A percentile compares a stretch with the other conserved stretches of the same genome.
Evolutionary conservation across 352 stramenopile species (phyloP).

Genomic region (Phytophthora pistaciae): DNA sequence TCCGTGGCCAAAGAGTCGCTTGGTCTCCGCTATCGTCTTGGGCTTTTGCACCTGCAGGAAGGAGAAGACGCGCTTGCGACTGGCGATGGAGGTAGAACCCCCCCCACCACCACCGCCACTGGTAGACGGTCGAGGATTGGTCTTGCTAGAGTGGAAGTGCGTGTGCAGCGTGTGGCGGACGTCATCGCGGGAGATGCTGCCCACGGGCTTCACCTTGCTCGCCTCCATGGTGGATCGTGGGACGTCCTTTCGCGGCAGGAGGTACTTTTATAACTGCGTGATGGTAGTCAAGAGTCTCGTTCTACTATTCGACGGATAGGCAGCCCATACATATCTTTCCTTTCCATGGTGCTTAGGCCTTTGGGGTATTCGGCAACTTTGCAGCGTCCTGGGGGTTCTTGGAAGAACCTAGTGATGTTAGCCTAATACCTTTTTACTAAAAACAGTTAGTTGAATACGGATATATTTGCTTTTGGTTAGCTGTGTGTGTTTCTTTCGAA

Average conservation of each 20-base stretch:
- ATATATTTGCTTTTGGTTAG: too few relatives aligned
- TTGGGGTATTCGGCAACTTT: too few relatives aligned
- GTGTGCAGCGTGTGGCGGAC: constrained; percentile 73
- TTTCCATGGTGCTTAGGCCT: too few relatives aligned
- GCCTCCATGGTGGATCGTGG: constrained; percentile 28
- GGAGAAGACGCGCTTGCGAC: constrained; percentile 58
- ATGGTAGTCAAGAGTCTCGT: too few relatives aligned
- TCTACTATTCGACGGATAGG: too few relatives aligned
- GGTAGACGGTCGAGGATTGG: constrained; percentile 32
- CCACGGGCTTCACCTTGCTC: constrained; percentile 38
- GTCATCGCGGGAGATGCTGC: constrained; percentile 63
- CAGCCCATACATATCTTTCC: too few relatives aligned
- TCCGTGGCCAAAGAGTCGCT: constrained; percentile 59
- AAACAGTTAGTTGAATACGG: too few relatives aligned
- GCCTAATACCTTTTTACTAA: too few relatives aligned
- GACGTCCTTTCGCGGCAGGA: constrained; percentile 20
- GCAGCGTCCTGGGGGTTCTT: too few relatives aligned
- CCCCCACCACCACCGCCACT: neutral
- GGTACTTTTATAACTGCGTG: too few relatives aligned
- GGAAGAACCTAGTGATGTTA: too few relatives aligned
- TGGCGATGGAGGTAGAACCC: neutral
- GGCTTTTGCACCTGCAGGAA: constrained; percentile 79
- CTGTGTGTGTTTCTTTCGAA: too few relatives aligned
- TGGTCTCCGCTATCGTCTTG: constrained; percentile 58
- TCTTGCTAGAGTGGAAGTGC: constrained; percentile 57